Evolutionary conservation across 2,329 filamentous ascomycete species (phyloP).

Genomic region (Colletotrichum theobromicola): DNA sequence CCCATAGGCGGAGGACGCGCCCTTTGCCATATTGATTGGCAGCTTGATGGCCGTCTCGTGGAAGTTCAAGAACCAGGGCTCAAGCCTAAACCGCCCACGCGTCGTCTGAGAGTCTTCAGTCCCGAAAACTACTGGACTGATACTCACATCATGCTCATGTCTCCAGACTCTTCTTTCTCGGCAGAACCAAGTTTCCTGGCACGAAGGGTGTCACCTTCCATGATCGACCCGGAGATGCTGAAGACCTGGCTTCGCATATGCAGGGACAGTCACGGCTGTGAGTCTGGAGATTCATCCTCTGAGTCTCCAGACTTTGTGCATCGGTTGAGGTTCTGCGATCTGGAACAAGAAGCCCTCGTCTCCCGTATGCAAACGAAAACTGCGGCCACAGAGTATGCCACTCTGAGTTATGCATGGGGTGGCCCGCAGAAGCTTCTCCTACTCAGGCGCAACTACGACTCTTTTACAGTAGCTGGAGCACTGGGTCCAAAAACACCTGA

Average conservation of each 20-base stretch:
- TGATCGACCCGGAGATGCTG: neutral
- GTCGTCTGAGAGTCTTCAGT: neutral
- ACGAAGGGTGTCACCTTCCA: neutral
- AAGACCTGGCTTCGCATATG: neutral
- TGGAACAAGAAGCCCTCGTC: neutral
- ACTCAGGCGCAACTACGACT: too few relatives aligned
- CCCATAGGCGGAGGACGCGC: neutral
- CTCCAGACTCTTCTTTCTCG: neutral
- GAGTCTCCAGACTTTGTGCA: neutral
- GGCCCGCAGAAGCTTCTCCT: too few relatives aligned
- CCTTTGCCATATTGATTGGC: neutral
- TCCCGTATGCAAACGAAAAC: rapidly evolving
- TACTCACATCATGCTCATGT: neutral
- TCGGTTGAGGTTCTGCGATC: neutral
- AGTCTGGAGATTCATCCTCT: too few relatives aligned
- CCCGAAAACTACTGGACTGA: neutral
- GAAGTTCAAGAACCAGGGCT: neutral
- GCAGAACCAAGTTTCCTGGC: neutral
- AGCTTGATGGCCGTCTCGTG: neutral
- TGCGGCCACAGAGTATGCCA: neutral
- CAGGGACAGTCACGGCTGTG: neutral
- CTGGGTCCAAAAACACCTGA: neutral
- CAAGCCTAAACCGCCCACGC: neutral
- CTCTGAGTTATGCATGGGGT: neutral
- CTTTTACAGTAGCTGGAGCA: neutral